Conservation (phyloP, 1,139 yeast genomes). For the Nakaseomyces sp. region DNA sequence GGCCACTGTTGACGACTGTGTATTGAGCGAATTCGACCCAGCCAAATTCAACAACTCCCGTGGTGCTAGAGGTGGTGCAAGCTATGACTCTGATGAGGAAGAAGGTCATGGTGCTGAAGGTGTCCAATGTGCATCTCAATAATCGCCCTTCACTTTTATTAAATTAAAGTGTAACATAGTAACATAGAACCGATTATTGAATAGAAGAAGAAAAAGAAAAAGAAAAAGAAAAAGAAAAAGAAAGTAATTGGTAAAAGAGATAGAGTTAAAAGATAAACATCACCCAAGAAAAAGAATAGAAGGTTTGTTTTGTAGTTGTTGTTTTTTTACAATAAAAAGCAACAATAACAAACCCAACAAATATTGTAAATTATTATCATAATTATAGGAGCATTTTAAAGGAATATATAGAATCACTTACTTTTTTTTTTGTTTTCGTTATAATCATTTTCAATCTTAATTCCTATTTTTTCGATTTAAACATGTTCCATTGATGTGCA, state of each 20-base stretch:
- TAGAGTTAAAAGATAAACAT: not conserved
- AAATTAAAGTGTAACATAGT: no score
- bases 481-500: no score
- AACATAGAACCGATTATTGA: not conserved
- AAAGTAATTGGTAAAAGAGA: no score
- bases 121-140: slow-evolving; percentile 85
- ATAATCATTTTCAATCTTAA: not conserved
- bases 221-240: no score
- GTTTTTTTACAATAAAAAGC: not conserved
- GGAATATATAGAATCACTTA: slow-evolving; percentile 2
- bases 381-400: slow-evolving; percentile 2
- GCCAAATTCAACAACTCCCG: slow-evolving; percentile 43
- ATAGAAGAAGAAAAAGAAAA: slow-evolving; percentile 15
- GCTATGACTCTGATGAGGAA: slow-evolving; percentile 54
- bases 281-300: not conserved
- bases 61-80: slow-evolving; percentile 40
- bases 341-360: not conserved
- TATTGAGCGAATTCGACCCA: slow-evolving; percentile 55
- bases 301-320: not conserved
- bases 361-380: slow-evolving; percentile 4
- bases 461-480: not conserved
- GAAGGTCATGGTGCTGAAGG: slow-evolving; percentile 62
- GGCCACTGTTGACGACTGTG: slow-evolving; percentile 77
- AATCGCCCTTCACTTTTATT: slow-evolving; percentile 6
- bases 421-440: not conserved